These are phyloP conservation scores for Teratosphaeria gauchensis DNA, from an alignment of 2,329 filamentous ascomycete species.

Conservation along the genomic window DNA sequence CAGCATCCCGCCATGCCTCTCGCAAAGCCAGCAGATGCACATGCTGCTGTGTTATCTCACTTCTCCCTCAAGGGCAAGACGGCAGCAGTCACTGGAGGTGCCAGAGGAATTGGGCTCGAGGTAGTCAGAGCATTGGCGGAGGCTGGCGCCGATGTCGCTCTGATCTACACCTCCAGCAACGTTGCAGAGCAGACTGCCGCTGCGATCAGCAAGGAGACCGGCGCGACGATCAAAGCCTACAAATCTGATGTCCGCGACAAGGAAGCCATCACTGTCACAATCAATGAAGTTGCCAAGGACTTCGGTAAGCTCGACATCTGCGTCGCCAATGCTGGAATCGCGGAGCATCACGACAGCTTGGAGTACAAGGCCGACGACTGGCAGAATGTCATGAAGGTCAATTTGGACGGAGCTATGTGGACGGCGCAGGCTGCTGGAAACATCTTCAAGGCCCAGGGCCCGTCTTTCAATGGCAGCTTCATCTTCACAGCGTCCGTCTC, in stretches of 20 bases:
- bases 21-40: conserved; percentile 11
- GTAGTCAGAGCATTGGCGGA: conserved; percentile 84
- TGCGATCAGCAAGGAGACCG: conserved; percentile 10
- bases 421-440: conserved; percentile 74
- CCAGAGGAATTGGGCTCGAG: conserved; percentile 73
- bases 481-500: conserved; percentile 94
- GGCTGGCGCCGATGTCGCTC: conserved; percentile 74
- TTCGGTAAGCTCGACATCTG: conserved; percentile 79
- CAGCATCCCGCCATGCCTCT: conserved; percentile 12
- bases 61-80: conserved; percentile 78
- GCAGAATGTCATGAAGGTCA: conserved; percentile 44
- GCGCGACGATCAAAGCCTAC: conserved; percentile 35
- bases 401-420: conserved; percentile 75
- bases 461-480: conserved; percentile 58
- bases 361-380: conserved; percentile 12
- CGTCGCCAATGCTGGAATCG: conserved; percentile 86
- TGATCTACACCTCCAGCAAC: conserved; percentile 81
- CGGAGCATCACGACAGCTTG: conserved; percentile 40
- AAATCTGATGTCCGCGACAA: conserved; percentile 67
- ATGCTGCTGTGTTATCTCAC: conserved; percentile 12
- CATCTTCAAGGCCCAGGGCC: conserved; percentile 70
- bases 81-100: conserved; percentile 77
- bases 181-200: conserved; percentile 17
- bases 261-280: conserved; percentile 55
- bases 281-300: conserved; percentile 55